Conservation (phyloP, 2,329 filamentous ascomycete species). For the Aspergillus intermedius region DNA sequence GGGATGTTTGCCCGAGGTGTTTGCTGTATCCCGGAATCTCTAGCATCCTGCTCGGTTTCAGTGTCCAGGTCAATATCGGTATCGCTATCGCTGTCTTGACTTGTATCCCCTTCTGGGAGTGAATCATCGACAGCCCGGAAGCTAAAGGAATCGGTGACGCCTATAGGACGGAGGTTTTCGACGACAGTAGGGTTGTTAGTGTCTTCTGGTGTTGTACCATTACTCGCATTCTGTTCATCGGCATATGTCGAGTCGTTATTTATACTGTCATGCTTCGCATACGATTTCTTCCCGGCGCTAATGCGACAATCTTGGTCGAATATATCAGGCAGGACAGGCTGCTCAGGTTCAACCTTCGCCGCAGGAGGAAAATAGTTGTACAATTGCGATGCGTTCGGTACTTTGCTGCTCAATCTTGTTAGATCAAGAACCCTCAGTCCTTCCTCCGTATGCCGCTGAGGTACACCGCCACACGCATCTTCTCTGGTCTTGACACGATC, state of each 20-base stretch:
- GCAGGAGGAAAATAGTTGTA: slow-evolving; percentile 22
- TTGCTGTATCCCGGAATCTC: slow-evolving; percentile 3
- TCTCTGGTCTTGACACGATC: slow-evolving; percentile 26
- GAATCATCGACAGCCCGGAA: slow-evolving; percentile 15
- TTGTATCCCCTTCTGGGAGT: slow-evolving; percentile 10
- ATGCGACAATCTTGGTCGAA: slow-evolving; percentile 22
- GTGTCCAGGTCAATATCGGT: slow-evolving; percentile 9
- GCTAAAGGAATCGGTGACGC: slow-evolving; percentile 12
- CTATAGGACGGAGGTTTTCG: slow-evolving; percentile 4
- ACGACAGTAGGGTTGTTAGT: neutral
- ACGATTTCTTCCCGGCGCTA: neutral
- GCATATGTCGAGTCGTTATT: neutral
- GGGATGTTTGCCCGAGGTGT: neutral
- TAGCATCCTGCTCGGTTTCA: slow-evolving; percentile 5
- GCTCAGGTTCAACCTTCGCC: slow-evolving; percentile 13
- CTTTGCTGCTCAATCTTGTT: slow-evolving; percentile 17
- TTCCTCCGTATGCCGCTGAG: slow-evolving; percentile 12
- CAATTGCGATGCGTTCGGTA: slow-evolving; percentile 23
- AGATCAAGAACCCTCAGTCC: slow-evolving; percentile 23
- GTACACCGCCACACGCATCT: slow-evolving; percentile 37
- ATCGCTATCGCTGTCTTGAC: slow-evolving; percentile 3
- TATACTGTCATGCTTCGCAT: neutral
- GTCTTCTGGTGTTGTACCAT: neutral
- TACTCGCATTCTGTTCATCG: neutral
- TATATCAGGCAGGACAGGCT: slow-evolving; percentile 21